These are phyloP conservation scores for Candida ovalis DNA, from an alignment of 805 yeast species.

Conservation along the genomic window DNA sequence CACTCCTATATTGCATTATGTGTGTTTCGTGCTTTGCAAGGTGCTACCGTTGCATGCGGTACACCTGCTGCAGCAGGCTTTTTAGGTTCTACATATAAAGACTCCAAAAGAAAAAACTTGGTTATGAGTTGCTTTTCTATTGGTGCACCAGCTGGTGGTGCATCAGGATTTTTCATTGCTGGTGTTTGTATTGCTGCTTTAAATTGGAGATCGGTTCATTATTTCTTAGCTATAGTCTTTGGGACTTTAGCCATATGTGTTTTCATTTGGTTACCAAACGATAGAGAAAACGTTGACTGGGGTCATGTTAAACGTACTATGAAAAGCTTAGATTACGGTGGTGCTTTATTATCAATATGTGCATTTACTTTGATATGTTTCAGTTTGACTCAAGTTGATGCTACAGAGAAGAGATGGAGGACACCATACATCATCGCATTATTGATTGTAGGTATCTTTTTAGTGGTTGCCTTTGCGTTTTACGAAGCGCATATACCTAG, in stretches of 20 bases:
- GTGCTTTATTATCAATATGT: slow-evolving; percentile 37
- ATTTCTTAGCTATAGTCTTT: slow-evolving; percentile 37
- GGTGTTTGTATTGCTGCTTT: slow-evolving; percentile 40
- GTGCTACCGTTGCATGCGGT: slow-evolving; percentile 39
- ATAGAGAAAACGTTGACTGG: slow-evolving; percentile 26
- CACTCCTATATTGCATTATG: slow-evolving; percentile 34
- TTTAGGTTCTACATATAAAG: slow-evolving; percentile 38
- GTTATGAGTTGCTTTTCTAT: slow-evolving; percentile 41
- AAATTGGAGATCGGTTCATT: slow-evolving; percentile 41
- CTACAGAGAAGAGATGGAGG: slow-evolving; percentile 39
- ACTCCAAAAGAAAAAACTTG: slow-evolving; percentile 38
- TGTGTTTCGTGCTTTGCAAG: slow-evolving; percentile 42
- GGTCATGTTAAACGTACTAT: slow-evolving; percentile 23
- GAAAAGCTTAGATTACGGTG: slow-evolving; percentile 36
- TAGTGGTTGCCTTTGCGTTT: slow-evolving; percentile 32
- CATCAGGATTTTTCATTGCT: slow-evolving; percentile 39
- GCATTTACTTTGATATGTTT: slow-evolving; percentile 42
- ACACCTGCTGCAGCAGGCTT: slow-evolving; percentile 48
- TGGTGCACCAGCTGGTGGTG: slow-evolving; percentile 48
- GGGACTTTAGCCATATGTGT: slow-evolving; percentile 21
- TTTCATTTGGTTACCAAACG: slow-evolving; percentile 34
- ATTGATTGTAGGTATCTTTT: slow-evolving; percentile 35
- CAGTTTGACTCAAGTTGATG: slow-evolving; percentile 41
- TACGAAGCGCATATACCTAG: slow-evolving; percentile 38
- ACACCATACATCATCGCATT: slow-evolving; percentile 44